Evolutionary conservation across 768 basidiomycete species (phyloP).

Genomic region (Boletus speciosus): DNA sequence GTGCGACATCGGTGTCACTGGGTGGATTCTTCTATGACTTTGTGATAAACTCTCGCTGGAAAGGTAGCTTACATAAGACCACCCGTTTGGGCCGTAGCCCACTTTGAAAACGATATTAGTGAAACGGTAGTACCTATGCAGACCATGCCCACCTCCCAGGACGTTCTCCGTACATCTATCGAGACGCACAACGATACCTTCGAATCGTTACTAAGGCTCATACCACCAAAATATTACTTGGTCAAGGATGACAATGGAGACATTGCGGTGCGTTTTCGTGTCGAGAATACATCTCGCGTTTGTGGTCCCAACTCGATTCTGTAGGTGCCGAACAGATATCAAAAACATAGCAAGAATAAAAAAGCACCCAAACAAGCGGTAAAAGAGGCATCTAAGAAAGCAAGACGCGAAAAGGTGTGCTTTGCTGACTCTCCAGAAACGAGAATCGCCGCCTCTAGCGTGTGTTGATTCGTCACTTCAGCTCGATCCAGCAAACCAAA

Average conservation of each 20-base stretch:
- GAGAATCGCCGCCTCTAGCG: neutral
- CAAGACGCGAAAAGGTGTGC: conserved; percentile 77
- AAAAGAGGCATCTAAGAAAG: conserved; percentile 87
- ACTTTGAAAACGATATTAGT: too few relatives aligned
- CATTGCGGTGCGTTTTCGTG: conserved; percentile 10
- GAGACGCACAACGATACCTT: conserved; percentile 86
- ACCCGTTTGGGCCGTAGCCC: neutral
- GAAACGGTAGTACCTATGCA: too few relatives aligned
- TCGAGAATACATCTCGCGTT: neutral
- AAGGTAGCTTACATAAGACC: neutral
- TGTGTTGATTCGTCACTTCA: conserved; percentile 27
- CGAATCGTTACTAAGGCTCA: conserved; percentile 76
- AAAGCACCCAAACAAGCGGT: conserved; percentile 81
- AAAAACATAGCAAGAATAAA: conserved; percentile 85
- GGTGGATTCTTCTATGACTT: too few relatives aligned
- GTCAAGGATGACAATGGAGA: conserved; percentile 14
- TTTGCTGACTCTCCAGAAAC: neutral
- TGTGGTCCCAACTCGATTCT: neutral
- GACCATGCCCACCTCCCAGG: conserved; percentile 48
- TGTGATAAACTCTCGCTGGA: too few relatives aligned
- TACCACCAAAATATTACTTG: conserved; percentile 88
- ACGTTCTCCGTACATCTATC: conserved; percentile 56
- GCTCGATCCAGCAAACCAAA: conserved; percentile 93
- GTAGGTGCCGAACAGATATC: conserved; percentile 59
- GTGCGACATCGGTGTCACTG: too few relatives aligned